Evolutionary conservation across 306 rosid genomes (phyloP), one percentile per base, ranked within the genome.

Genomic region (Albizia julibrissin): DNA sequence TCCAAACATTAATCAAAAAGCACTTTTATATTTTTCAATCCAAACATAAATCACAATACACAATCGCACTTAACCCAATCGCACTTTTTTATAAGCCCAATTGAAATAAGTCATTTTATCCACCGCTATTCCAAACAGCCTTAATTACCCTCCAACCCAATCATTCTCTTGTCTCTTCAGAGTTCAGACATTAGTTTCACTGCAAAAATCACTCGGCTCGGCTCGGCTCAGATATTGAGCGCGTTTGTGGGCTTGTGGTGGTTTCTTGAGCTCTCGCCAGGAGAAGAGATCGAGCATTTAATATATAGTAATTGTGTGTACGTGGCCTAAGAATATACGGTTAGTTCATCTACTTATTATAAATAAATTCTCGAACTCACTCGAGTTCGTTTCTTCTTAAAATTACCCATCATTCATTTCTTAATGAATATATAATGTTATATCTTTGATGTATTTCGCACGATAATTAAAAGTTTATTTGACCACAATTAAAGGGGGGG

Each of bases 91-190:
- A n/a, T n/a, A n/a, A n/a, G n/a, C n/a, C n/a, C n/a, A n/a, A n/a
- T n/a, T n/a, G n/a, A n/a, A n/a, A n/a, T n/a, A n/a, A n/a, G n/a
- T n/a, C n/a, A n/a, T n/a, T n/a, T n/a, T n/a, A n/a, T n/a, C n/a
- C n/a, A n/a, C n/a, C n/a, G n/a, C n/a, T n/a, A n/a, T n/a, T n/a
- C n/a, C n/a, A n/a, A n/a, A n/a, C n/a, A n/a, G n/a, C n/a, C n/a
- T n/a, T 58, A 54, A 21, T 54, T 18, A n/a, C 73, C 72, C 70
- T 69, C 31, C 31, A 9, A 3, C 54, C 74, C 84, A 87, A 69
- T 85, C 81, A 91, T n/a, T 39, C 4, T 21, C 10, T 29, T 29
- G n/a, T 3, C 1, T 1, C 31, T 37, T 37, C 40, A 37, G 40
- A 37, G 40, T 2, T 54, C 62, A 19, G 3, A 15, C 19, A 19